Evolutionary conservation across 129 eudicot genomes (phyloP).

Genomic region (Flaveria linearis): DNA sequence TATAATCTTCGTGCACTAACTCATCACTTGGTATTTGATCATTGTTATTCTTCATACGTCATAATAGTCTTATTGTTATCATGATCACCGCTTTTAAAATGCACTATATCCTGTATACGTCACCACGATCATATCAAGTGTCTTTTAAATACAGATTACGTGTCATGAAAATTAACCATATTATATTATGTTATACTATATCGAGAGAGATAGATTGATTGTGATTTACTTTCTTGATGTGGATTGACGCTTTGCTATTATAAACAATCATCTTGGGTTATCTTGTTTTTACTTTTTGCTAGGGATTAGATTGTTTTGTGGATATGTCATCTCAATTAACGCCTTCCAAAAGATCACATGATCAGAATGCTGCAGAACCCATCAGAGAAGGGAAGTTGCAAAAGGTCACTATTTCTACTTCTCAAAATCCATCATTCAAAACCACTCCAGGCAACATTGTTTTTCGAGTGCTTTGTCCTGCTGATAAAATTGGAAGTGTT

Average conservation of each 20-base stretch:
- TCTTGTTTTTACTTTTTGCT: background rate
- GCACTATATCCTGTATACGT: background rate
- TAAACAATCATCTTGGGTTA: background rate
- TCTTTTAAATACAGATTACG: background rate
- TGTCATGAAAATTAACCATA: background rate
- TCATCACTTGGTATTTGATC: background rate
- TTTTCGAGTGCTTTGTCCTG: conserved; percentile 69
- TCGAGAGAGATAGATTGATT: background rate
- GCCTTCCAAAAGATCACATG: conserved; percentile 67
- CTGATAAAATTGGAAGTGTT: conserved; percentile 54
- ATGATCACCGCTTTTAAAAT: background rate
- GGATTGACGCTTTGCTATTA: background rate
- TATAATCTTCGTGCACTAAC: background rate
- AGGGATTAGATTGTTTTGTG: no score
- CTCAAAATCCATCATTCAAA: conserved; percentile 34
- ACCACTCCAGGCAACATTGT: conserved; percentile 43
- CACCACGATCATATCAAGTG: background rate
- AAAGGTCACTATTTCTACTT: conserved; percentile 41
- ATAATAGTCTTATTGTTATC: background rate
- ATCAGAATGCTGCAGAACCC: conserved; percentile 43
- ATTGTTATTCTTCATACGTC: background rate
- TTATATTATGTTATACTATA: no score
- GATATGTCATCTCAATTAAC: conserved; percentile 68
- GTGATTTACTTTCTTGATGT: background rate
- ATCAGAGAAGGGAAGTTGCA: conserved; percentile 68